Evolutionary conservation across 2,329 filamentous ascomycete species (phyloP), one percentile per base, ranked within the genome.

Genomic region (Sporothrix phasma): DNA sequence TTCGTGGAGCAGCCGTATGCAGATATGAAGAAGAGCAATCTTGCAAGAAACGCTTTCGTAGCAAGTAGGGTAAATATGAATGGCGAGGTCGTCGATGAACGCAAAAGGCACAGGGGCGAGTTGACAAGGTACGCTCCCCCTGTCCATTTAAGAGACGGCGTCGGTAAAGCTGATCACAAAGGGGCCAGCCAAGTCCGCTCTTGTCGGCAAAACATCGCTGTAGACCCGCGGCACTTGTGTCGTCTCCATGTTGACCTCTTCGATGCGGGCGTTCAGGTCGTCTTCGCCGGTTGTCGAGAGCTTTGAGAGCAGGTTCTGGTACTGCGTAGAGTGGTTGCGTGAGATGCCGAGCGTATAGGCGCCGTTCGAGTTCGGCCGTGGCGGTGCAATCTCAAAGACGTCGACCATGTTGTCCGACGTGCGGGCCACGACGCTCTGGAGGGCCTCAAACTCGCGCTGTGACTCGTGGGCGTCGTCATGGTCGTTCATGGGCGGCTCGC

Each of bases 371-470:
- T 71, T 69, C 39, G 75, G 73, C 65, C 79, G 79, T 65, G 81
- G 79, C 24, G 83, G 82, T 41, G 81, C 80, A 70, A 86, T 85
- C 67, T 87, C 84, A 74, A 87, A 87, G 54, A 88, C 83, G 71
- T 88, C 85, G 66, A 88, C 84, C 75, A 88, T 83, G 70, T 87
- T 86, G 70, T 86, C 84, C 56, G 85, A 86, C 58, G 85, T 87
- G 68, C 82, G 82, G 53, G 83, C 82, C 37, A 87, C 83, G 4
- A 88, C 83, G 68, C 81, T 79, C 72, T 87, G 84, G 61, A 88
- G 74, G 64, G 85, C 84, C 73, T 88, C 85, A 53, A 80, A 83
- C 74, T 88, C 85, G 67, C 84, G 79, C 73, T 86, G 84, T 29
- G 80, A 80, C 72, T 88, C 85, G 66, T 84, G 76, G 10, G 83